Evolutionary conservation across 75 land plant species (phyloP).

Genomic region (Selaginella moellendorffii): DNA sequence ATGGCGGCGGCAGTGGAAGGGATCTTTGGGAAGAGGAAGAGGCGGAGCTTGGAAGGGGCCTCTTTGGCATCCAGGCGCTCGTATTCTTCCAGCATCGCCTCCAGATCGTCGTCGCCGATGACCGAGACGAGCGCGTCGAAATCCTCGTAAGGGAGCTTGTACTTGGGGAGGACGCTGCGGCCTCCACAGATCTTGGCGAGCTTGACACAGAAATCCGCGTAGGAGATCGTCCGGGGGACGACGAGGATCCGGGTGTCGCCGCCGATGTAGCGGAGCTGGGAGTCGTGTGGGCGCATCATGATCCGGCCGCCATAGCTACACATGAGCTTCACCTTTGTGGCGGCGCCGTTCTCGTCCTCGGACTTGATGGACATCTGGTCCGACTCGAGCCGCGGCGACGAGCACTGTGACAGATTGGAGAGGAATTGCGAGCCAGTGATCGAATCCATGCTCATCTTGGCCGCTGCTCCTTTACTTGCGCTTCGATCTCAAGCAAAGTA

Average conservation of each 20-base stretch:
- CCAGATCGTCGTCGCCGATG: not conserved
- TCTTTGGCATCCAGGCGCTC: slow-evolving; percentile 4
- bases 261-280: slow-evolving; percentile 9
- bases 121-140: not conserved
- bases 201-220: not conserved
- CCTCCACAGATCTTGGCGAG: not conserved
- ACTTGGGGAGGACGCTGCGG: not conserved
- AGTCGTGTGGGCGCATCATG: slow-evolving; percentile 2
- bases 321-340: slow-evolving; percentile 7
- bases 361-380: not conserved
- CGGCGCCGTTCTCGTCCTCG: not conserved
- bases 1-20: too few relatives aligned
- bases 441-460: not conserved
- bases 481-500: too few relatives aligned
- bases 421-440: not conserved
- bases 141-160: not conserved
- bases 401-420: not conserved
- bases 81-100: not conserved
- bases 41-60: not conserved
- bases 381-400: not conserved
- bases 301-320: slow-evolving; percentile 7
- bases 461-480: too few relatives aligned
- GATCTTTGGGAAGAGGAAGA: not conserved
- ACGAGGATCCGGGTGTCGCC: slow-evolving; percentile 2
- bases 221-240: not conserved